Evolutionary conservation across 257 asterid species (phyloP).

Genomic region (Osmanthus fragrans): DNA sequence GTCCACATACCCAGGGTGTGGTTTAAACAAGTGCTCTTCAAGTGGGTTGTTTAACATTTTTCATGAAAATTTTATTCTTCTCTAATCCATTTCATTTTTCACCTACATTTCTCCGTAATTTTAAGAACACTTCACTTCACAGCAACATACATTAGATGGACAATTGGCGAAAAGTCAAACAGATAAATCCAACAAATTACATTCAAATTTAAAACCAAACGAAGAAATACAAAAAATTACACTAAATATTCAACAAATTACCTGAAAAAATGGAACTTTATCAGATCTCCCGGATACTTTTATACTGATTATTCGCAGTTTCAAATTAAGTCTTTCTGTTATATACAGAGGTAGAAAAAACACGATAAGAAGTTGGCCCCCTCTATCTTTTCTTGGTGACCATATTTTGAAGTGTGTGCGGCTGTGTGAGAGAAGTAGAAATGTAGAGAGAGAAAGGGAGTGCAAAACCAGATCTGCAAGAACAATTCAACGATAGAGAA

Average conservation of each 20-base stretch:
- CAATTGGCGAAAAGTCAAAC: conserved; percentile 18
- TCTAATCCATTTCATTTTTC: not conserved
- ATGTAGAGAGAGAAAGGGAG: not conserved
- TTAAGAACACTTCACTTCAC: conserved; percentile 2
- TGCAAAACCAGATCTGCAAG: conserved; percentile 42
- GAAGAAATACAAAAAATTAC: not conserved
- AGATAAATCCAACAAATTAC: conserved; percentile 7
- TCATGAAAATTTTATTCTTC: conserved; percentile 6
- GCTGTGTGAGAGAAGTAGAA: conserved; percentile 21
- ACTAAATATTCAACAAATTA: conserved; percentile 13
- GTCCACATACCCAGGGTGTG: no score
- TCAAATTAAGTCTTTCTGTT: conserved; percentile 19
- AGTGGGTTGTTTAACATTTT: no score
- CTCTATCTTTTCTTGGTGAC: conserved; percentile 13
- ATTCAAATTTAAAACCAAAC: not conserved
- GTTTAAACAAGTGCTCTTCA: no score
- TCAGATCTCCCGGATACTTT: conserved; percentile 30
- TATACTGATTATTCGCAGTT: not conserved
- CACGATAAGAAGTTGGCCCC: conserved; percentile 26
- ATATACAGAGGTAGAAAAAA: conserved; percentile 4
- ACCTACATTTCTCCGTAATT: conserved; percentile 28
- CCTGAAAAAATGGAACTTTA: conserved; percentile 27
- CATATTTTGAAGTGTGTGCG: conserved; percentile 19
- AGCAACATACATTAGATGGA: not conserved
- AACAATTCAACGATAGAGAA: conserved; percentile 27